A percentile compares a stretch with the other conserved stretches of the same genome.
Evolutionary conservation across 805 yeast species (phyloP).

Genomic region (Cyberlindnera sargentensis): DNA sequence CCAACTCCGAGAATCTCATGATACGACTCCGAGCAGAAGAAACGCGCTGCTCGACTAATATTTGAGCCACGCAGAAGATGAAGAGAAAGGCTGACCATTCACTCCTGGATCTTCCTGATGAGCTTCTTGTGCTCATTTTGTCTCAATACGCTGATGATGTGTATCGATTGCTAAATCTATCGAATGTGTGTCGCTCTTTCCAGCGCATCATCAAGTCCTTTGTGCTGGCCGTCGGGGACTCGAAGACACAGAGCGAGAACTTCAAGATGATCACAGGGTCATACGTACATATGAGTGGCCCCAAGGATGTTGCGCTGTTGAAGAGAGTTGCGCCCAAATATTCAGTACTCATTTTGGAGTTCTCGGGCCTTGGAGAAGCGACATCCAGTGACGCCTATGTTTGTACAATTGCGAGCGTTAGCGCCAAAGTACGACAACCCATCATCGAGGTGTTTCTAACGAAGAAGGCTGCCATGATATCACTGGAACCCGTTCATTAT

Average conservation of each 20-base stretch:
- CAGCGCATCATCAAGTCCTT: conserved; percentile 9
- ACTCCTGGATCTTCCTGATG: conserved; percentile 16
- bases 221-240: conserved; percentile 17
- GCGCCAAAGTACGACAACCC: conserved; percentile 2
- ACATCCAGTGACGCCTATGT: conserved; percentile 6
- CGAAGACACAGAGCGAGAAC: conserved; percentile 3
- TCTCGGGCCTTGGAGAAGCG: not conserved
- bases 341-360: conserved; percentile 13
- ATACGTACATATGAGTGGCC: conserved; percentile 2
- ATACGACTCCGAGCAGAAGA: too few species aligned
- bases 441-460: conserved; percentile 12
- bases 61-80: not conserved
- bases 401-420: conserved; percentile 5
- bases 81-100: not conserved
- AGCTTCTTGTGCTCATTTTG: conserved; percentile 12
- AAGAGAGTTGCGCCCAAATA: conserved; percentile 3
- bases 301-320: not conserved
- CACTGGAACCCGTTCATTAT: too few species aligned
- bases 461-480: not conserved
- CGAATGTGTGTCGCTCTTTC: conserved; percentile 12
- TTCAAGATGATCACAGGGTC: conserved; percentile 10
- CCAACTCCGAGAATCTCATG: too few species aligned
- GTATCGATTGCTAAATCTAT: conserved; percentile 9
- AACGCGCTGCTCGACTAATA: too few species aligned
- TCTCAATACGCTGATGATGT: conserved; percentile 15